Evolutionary conservation across 331 rosid species (phyloP).

Genomic region (Malus hybrid): DNA sequence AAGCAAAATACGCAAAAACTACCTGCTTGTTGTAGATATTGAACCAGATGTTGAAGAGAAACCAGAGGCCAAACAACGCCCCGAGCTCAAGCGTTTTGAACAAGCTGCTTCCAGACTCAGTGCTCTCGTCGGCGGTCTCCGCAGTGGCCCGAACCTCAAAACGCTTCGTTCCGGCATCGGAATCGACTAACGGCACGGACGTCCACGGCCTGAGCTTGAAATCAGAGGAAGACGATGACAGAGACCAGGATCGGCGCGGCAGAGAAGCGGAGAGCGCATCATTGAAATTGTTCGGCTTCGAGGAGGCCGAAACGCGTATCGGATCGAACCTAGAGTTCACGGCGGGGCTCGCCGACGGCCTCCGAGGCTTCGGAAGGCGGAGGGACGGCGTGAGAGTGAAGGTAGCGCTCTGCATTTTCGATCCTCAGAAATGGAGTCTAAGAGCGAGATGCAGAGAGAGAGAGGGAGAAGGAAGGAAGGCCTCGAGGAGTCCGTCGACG

Average conservation of each 20-base stretch:
- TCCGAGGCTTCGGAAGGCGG: conserved; percentile 23
- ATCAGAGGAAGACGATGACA: conserved; percentile 28
- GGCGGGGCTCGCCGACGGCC: background rate
- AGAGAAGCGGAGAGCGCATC: conserved; percentile 30
- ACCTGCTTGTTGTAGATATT: conserved; percentile 97
- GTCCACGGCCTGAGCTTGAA: conserved; percentile 48
- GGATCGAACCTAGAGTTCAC: conserved; percentile 14
- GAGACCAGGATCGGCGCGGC: conserved; percentile 69
- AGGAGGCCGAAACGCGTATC: conserved; percentile 19
- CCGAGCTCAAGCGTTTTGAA: conserved; percentile 59
- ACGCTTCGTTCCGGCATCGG: conserved; percentile 20
- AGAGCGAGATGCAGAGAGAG: background rate
- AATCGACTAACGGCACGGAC: conserved; percentile 13
- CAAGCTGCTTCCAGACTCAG: conserved; percentile 15
- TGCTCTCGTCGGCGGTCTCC: conserved; percentile 38
- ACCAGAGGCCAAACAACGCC: conserved; percentile 67
- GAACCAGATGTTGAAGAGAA: conserved; percentile 73
- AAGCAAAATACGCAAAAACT: background rate
- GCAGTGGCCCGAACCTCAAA: conserved; percentile 49
- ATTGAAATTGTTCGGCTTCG: conserved; percentile 22
- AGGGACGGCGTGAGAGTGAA: conserved; percentile 35
- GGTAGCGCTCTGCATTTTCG: conserved; percentile 59
- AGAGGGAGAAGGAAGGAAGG: background rate
- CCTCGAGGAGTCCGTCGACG: conserved; percentile 44
- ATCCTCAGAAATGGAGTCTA: conserved; percentile 25